Evolutionary conservation across 306 rosid genomes (phyloP), one percentile per base, ranked within the genome.

Genomic region (Castanopsis chinensis): DNA sequence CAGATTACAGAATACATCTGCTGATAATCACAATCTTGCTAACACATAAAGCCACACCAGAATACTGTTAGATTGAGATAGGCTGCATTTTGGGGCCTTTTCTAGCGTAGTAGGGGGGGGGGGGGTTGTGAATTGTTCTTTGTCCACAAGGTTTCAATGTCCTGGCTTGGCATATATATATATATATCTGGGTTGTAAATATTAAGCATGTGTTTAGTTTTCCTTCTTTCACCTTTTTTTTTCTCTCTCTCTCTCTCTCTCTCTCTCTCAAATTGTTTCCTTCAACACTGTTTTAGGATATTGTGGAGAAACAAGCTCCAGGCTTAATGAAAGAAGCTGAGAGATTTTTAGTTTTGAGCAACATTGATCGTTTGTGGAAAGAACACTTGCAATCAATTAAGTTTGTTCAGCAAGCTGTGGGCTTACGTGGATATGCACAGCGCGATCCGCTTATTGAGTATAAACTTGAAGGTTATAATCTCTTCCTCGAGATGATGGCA

Each of bases 401-500:
- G 81, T 95, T 95, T 37, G 98, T 95, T 37, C 99, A 95, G 83
- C 99, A 95, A 88, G 99, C 99, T 37, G 98, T 95, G 8, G 88
- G 98, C 61, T 85, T 95, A 79, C 91, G 98, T 17, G 99, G 99
- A 8, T 93, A 95, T 68, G 99, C 99, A 5, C 99, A 93, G 71
- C 84, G 98, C 57, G 99, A 91, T 81, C 99, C 99, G 72, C 99
- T 95, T 71, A 95, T 95, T 25, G 98, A 95, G 86, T 95, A 95
- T 79, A 95, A 93, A 80, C 96, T 95, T 15, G 99, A 95, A 89
- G 99, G 98, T 57, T 95, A 93, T 72, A 92, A 95, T 87, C 98
- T 95, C 85, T 95, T 95, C 96, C 86, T 95, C 80, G 99, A 95
- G 57, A 95, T 95, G 99, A 95, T 95, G 99, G 99, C 98, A 67